Percentiles rank a stretch among this genome's conserved stretches.
These are phyloP conservation scores for Saxophila tyrrhenica DNA, from an alignment of 495 filamentous ascomycete species.

Conservation along the genomic window DNA sequence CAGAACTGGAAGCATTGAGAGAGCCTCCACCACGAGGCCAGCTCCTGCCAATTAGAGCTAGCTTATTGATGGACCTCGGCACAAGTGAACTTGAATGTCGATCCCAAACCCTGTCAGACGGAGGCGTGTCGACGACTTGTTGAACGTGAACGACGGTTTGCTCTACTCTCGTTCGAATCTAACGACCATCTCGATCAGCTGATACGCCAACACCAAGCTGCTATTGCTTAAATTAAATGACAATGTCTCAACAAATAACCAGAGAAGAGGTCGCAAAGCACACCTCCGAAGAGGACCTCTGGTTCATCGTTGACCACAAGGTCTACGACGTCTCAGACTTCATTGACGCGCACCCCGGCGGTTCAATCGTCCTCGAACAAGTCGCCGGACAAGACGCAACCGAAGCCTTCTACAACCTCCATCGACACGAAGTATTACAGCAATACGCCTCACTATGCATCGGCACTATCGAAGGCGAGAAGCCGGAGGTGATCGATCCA, in stretches of 20 bases:
- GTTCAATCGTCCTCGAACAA: conserved; percentile 70
- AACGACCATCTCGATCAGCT: too few species aligned
- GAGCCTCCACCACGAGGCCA: too few species aligned
- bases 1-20: too few species aligned
- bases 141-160: too few species aligned
- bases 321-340: conserved; percentile 93
- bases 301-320: conserved; percentile 72
- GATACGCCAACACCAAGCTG: too few species aligned
- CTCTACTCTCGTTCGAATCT: too few species aligned
- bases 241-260: conserved; percentile 39
- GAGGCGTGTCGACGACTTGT: too few species aligned
- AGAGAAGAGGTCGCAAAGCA: conserved; percentile 70
- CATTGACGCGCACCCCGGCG: conserved; percentile 68
- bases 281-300: conserved; percentile 61
- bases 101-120: too few species aligned
- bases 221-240: not conserved
- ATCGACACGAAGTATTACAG: conserved; percentile 76
- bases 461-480: conserved; percentile 64
- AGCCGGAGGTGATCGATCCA: conserved; percentile 61
- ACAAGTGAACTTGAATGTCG: not conserved
- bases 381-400: conserved; percentile 80
- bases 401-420: conserved; percentile 82
- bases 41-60: not conserved
- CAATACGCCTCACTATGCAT: conserved; percentile 68
- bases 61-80: not conserved